Base-by-base conservation (phyloP, 805 yeast genomes). In the Pichia cabralensis region DNA sequence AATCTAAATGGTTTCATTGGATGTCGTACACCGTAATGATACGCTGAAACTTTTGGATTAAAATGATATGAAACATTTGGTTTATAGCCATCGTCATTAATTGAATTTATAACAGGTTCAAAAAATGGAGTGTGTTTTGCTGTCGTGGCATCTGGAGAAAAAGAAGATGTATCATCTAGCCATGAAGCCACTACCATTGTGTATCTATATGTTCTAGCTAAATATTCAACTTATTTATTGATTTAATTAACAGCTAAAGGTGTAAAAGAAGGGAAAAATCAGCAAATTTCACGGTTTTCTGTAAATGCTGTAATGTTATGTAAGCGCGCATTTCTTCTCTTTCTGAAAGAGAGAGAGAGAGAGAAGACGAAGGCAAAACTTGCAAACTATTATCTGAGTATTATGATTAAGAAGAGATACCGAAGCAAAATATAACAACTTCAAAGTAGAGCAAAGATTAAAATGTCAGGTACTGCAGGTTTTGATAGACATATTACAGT, bases 1-100 rank as follows among this genome's bases (percentile, higher is more conserved):
- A 92, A 64, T 44, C 98, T 64, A 56, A 88, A 84, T 12, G 98
- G 98, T 56, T 89, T 89, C 98, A 89, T 89, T n/a, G 98, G 98
- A 58, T 89, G 98, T 40, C 76, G 72, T 2, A 83, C 81, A 13
- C 98, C 98, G 56, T 83, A 88, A 50, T 88, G 96, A 57, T 78
- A 88, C 44, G 74, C 71, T 1, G 83, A 68, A 0, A 79, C 94
- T 34, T 78, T 74, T 18, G 86, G 82, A 55, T 86, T 86, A 58
- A 71, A 84, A 56, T 86, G 96, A 59, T 86, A 86, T 8, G 95
- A 83, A 1, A 86, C 95, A 49, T 72, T 61, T 3, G 78, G 76
- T 10, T 61, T 61, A 39, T 66, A 64, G 6, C 55, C 56, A 10
- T 52, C 53, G n/a, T 59, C 57, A 30, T 55, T 53, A 14, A 62